Percentiles rank a stretch among this genome's conserved stretches.
Conservation (phyloP, 441 rosid species). For the Gossypium davidsonii region DNA sequence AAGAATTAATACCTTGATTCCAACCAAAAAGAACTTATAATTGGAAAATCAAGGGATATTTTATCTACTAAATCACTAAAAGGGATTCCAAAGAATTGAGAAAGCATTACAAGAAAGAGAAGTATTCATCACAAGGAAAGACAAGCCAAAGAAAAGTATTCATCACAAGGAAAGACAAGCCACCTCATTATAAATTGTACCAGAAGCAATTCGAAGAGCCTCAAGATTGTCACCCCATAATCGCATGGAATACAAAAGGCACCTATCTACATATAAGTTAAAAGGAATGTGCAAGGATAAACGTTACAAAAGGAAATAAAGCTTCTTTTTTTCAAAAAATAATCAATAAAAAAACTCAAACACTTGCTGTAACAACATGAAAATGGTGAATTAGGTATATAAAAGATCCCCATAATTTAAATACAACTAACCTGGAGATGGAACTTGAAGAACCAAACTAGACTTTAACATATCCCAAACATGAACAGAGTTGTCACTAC, state of each 20-base stretch:
- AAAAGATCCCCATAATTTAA: background rate
- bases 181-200: slow-evolving; percentile 91
- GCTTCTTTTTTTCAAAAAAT: background rate
- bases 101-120: background rate
- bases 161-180: background rate
- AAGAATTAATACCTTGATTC: too few relatives aligned
- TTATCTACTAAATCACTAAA: background rate
- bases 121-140: slow-evolving; percentile 1
- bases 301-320: background rate
- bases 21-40: too few relatives aligned
- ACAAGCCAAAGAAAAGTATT: slow-evolving; percentile 10
- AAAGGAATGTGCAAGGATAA: background rate
- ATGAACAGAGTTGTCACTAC: slow-evolving; percentile 71
- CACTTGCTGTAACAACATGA: background rate
- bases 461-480: slow-evolving; percentile 61
- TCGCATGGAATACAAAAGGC: slow-evolving; percentile 82
- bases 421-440: slow-evolving; percentile 58
- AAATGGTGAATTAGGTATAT: background rate
- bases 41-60: background rate
- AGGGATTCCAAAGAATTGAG: background rate
- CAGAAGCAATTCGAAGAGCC: slow-evolving; percentile 70
- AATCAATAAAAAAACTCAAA: background rate
- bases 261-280: slow-evolving; percentile 50
- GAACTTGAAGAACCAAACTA: slow-evolving; percentile 48
- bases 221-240: slow-evolving; percentile 72